These are phyloP conservation scores for Cinnamomum chago DNA, from an alignment of 164 flowering plant species.

Conservation along the genomic window DNA sequence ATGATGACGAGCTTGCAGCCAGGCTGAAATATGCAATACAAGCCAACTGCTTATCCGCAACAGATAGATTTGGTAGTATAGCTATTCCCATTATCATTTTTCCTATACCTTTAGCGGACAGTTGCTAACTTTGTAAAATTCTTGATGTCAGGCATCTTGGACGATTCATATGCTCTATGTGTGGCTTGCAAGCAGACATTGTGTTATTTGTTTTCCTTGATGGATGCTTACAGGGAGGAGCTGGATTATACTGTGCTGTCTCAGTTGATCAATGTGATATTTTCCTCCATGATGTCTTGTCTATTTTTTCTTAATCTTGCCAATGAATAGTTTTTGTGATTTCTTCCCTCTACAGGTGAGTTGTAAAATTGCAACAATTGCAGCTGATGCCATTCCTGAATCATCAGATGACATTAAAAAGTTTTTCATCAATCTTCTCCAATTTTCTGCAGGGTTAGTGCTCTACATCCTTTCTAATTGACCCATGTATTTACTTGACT, in stretches of 20 bases:
- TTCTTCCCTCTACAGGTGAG: conserved; percentile 48
- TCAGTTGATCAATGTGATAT: conserved; percentile 64
- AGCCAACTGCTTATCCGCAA: conserved; percentile 51
- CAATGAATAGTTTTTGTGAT: background rate
- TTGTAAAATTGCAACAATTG: conserved; percentile 54
- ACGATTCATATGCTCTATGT: conserved; percentile 83
- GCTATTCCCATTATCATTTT: background rate
- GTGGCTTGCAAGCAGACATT: conserved; percentile 70
- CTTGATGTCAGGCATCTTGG: conserved; percentile 69
- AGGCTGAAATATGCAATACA: conserved; percentile 76
- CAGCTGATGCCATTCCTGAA: conserved; percentile 75
- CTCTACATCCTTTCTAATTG: background rate
- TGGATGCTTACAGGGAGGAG: conserved; percentile 78
- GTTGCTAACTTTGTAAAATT: conserved; percentile 4
- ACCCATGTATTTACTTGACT: background rate
- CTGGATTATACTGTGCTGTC: conserved; percentile 85
- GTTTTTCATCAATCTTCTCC: conserved; percentile 67
- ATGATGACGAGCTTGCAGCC: conserved; percentile 74
- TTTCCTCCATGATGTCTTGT: conserved; percentile 4
- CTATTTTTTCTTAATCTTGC: background rate
- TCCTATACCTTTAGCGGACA: background rate
- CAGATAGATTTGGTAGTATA: conserved; percentile 81
- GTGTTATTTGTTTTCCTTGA: conserved; percentile 75
- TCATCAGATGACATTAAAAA: conserved; percentile 42
- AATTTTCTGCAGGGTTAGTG: conserved; percentile 75